phyloP scores from a whole-genome alignment of 176 grass and related monocot species.

The Cenchrus purpureus region DNA sequence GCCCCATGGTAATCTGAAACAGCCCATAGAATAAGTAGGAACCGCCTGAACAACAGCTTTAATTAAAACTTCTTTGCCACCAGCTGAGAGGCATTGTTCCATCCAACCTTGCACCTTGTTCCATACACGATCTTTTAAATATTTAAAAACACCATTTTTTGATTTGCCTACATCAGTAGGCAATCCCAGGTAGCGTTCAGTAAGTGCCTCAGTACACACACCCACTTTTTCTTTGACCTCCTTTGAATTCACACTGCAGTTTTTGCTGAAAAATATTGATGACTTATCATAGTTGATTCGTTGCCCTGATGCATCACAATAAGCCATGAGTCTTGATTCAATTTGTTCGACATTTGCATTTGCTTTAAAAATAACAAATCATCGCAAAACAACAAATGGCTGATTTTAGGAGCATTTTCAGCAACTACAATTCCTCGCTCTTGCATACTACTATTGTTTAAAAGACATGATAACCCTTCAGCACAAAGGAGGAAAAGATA shows the following conservation, averaged over 20 bases:
- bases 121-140: background rate
- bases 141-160: background rate
- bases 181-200: background rate
- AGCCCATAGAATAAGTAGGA: background rate
- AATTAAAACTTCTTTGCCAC: background rate
- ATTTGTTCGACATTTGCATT: background rate
- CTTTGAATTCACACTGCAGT: background rate
- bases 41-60: background rate
- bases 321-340: background rate
- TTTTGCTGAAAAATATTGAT: background rate
- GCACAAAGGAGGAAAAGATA: too few species aligned
- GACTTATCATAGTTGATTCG: background rate
- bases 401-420: too few species aligned
- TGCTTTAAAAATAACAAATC: background rate
- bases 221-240: background rate
- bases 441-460: too few species aligned
- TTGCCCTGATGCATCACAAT: background rate
- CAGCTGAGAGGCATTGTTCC: background rate
- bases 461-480: too few species aligned
- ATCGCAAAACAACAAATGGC: too few species aligned
- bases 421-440: too few species aligned
- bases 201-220: background rate
- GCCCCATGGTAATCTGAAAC: background rate
- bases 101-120: background rate
- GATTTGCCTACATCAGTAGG: background rate